Base-by-base conservation (phyloP, 2,329 filamentous ascomycete genomes). In the Podosphaera fusca region DNA sequence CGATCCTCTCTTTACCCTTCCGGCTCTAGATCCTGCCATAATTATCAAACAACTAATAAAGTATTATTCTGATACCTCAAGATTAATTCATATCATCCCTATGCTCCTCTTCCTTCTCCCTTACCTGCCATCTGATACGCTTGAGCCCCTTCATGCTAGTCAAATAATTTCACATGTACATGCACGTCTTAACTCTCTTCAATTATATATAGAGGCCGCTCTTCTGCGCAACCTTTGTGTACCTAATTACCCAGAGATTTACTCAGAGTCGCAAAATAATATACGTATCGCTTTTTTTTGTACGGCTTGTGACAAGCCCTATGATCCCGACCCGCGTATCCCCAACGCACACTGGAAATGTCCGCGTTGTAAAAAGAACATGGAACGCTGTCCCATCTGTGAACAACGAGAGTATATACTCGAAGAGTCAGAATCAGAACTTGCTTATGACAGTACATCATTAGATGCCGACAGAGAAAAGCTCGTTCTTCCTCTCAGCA, bases 101-200 rank as follows among this genome's bases (percentile, higher is more conserved):
- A 81, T 83, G 61, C 66, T 82, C 4, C 72, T 83, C 2, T 71
- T 82, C 0, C 70, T 83, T 0, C 73, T 73, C 45, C 78, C 79
- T 0, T 71, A 82, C 0, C 69, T 82, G 0, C 75, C 78, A 0
- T 69, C 73, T 0, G 69, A 70, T 7, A 69, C 79, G 21, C 76
- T 83, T 40, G 77, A 81, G 61, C 63, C 69, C 9, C 69, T 76
- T 59, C 78, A 78, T 60, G 78, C 78, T 1, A 68, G 70, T 3
- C 75, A 76, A 10, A 74, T 82, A 33, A 66, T 83, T 1, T 72
- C 75, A 7, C 77, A 81, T 59, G 77, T 82, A 56, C 79, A 83
- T 62, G 68, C 70, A 4, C 77, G 80, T 0, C 74, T 83, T 1
- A 78, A 75, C 71, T 70, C 70, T 55, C 77, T 82, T 74, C 70